These are phyloP conservation scores for Yamadazyma siamensis DNA, from an alignment of 1,139 yeast species.

Conservation along the genomic window DNA sequence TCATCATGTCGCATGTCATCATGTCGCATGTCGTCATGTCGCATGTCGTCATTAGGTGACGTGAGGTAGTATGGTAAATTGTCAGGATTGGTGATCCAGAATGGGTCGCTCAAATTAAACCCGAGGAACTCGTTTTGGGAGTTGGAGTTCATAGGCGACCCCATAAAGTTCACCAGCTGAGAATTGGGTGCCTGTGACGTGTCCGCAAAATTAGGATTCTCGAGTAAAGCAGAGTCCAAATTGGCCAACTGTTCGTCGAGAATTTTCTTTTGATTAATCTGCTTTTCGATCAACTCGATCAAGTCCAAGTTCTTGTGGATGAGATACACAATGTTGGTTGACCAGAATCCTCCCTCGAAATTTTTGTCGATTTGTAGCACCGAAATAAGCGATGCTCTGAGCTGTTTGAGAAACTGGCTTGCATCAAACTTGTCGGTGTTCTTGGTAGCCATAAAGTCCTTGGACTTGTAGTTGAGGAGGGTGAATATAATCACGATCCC, in stretches of 20 bases:
- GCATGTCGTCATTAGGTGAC: slow-evolving; percentile 32
- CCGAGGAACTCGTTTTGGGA: slow-evolving; percentile 10
- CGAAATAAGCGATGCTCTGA: slow-evolving; percentile 23
- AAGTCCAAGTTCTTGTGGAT: slow-evolving; percentile 31
- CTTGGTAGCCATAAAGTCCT: slow-evolving; percentile 25
- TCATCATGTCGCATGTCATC: too few relatives aligned
- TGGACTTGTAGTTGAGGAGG: slow-evolving; percentile 40
- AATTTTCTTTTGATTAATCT: slow-evolving; percentile 8
- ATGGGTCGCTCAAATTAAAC: slow-evolving; percentile 38
- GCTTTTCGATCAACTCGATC: slow-evolving; percentile 26
- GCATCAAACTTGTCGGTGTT: slow-evolving; percentile 16
- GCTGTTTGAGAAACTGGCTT: slow-evolving; percentile 20
- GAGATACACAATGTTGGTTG: slow-evolving; percentile 32
- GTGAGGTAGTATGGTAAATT: slow-evolving; percentile 37
- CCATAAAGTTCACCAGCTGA: slow-evolving; percentile 2
- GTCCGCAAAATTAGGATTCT: background rate
- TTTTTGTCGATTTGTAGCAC: slow-evolving; percentile 24
- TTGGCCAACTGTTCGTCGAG: slow-evolving; percentile 2
- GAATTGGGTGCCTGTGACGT: background rate
- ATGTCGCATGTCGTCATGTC: slow-evolving; percentile 21
- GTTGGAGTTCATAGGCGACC: slow-evolving; percentile 1
- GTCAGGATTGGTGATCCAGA: slow-evolving; percentile 43
- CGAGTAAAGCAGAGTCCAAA: slow-evolving; percentile 1
- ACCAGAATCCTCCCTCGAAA: slow-evolving; percentile 29
- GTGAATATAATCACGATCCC: slow-evolving; percentile 52